phyloP scores from a whole-genome alignment of 257 asterid genomes.

The Leonotis leonurus region DNA sequence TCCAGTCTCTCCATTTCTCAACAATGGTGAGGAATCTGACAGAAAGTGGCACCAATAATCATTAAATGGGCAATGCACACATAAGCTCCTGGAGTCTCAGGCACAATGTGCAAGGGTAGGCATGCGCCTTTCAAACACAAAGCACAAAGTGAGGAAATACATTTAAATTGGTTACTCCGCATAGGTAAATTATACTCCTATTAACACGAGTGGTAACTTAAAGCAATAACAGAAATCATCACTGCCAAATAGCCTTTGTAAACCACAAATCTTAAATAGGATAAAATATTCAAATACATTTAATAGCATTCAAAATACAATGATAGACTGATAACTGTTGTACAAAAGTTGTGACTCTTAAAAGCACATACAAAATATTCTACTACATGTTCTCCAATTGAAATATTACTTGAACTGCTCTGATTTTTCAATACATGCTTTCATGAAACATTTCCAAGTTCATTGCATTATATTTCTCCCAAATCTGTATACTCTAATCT shows the following conservation, averaged over 20 bases:
- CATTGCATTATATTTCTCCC: background rate
- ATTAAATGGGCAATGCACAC: background rate
- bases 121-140: background rate
- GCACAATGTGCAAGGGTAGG: background rate
- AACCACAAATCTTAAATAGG: background rate
- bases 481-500: background rate
- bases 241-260: background rate
- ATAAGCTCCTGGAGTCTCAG: background rate
- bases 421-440: too few species aligned
- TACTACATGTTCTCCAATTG: too few species aligned
- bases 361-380: background rate
- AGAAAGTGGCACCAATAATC: conserved; percentile 4
- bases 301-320: background rate
- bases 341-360: background rate
- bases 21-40: conserved; percentile 88
- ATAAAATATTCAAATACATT: background rate
- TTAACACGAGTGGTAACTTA: too few species aligned
- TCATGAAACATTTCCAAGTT: too few species aligned
- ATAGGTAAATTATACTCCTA: background rate
- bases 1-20: conserved; percentile 97
- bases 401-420: too few species aligned
- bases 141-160: background rate
- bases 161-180: background rate
- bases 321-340: background rate
- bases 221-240: background rate